A percentile compares a stretch with the other conserved stretches of the same genome.
These are phyloP conservation scores for Fragaria nilgerrensis DNA, from an alignment of 306 rosid genomes.

Conservation along the genomic window DNA sequence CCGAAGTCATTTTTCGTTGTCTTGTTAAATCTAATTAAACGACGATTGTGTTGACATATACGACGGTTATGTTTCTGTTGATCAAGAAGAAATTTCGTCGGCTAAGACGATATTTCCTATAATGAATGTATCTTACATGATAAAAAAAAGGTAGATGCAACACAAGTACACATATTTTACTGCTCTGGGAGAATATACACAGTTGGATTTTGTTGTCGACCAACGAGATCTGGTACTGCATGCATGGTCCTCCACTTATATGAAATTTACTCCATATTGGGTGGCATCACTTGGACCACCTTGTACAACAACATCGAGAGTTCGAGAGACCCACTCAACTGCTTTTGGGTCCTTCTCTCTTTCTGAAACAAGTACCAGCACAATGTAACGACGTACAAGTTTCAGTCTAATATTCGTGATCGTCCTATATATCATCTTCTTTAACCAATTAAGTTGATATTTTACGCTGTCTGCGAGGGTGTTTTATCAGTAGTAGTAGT, in stretches of 20 bases:
- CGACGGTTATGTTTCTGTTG: no score
- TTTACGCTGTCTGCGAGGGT: not conserved
- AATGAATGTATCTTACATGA: no score
- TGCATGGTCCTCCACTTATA: conserved; percentile 38
- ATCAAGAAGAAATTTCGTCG: no score
- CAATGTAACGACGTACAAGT: no score
- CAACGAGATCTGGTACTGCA: conserved; percentile 16
- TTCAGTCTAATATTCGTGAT: not conserved
- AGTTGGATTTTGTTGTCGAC: conserved; percentile 31
- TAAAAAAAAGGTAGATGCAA: no score
- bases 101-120: no score
- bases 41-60: no score
- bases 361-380: not conserved
- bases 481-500: not conserved
- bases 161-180: not conserved
- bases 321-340: conserved; percentile 35
- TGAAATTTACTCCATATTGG: conserved; percentile 34
- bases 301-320: conserved; percentile 3
- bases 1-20: no score
- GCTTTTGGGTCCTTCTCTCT: not conserved
- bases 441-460: not conserved
- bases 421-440: not conserved
- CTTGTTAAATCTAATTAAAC: no score
- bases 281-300: conserved; percentile 38
- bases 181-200: not conserved